Percentiles rank a stretch among this genome's conserved stretches.
Conservation (phyloP, 148 eudicot genomes). For the Diospyros lotus region DNA sequence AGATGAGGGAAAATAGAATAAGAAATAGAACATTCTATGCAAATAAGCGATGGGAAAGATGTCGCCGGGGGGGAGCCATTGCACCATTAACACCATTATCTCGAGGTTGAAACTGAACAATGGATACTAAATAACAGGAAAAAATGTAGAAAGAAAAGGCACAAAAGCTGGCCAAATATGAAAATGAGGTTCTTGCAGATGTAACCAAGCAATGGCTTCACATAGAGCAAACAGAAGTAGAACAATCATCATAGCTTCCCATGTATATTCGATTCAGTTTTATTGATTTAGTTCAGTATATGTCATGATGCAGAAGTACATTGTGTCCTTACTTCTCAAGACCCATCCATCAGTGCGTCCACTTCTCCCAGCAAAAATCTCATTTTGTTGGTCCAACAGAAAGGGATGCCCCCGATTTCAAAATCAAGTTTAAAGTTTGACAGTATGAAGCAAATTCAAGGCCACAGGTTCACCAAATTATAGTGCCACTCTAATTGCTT, state of each 20-base stretch:
- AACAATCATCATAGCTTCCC: background rate
- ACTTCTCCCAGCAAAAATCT: background rate
- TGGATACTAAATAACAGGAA: background rate
- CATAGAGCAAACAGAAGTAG: constrained; percentile 2
- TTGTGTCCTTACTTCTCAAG: background rate
- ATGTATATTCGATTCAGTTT: background rate
- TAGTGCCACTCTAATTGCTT: background rate
- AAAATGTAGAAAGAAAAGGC: too few relatives aligned
- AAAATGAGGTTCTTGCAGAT: background rate
- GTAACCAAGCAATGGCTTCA: background rate
- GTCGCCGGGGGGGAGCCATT: too few relatives aligned
- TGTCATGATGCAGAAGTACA: background rate
- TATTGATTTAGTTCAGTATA: background rate
- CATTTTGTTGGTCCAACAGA: too few relatives aligned
- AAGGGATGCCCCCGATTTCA: too few relatives aligned
- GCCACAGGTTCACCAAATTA: background rate
- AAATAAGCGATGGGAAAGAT: too few relatives aligned
- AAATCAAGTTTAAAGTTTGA: background rate
- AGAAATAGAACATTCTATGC: background rate
- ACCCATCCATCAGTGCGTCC: background rate
- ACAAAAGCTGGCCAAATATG: too few relatives aligned
- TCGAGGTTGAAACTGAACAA: background rate
- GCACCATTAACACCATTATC: background rate
- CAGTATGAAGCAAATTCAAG: background rate
- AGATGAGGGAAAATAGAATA: background rate